Conservation (phyloP, 352 stramenopile species). For the Phytophthora syringae region DNA sequence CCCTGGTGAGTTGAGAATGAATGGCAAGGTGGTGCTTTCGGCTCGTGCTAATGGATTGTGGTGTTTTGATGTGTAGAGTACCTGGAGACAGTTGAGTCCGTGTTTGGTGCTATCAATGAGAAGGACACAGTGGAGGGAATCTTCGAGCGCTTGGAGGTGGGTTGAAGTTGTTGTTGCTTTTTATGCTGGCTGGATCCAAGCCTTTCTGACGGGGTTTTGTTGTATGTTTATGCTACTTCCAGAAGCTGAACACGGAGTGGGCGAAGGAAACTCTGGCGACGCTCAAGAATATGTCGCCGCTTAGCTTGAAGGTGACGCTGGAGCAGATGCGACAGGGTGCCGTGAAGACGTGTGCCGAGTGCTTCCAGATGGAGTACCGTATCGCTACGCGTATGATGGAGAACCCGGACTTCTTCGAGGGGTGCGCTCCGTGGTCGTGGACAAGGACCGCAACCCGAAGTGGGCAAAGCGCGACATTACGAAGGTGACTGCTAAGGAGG, state of each 20-base stretch:
- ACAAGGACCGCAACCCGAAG: slow-evolving; percentile 95
- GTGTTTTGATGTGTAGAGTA: slow-evolving; percentile 46
- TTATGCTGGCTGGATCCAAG: neutral
- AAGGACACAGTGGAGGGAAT: slow-evolving; percentile 82
- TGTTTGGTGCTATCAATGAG: slow-evolving; percentile 81
- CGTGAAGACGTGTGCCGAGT: slow-evolving; percentile 86
- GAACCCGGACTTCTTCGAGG: slow-evolving; percentile 96
- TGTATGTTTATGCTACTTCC: slow-evolving; percentile 16
- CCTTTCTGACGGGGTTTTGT: slow-evolving; percentile 10
- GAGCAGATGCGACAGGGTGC: slow-evolving; percentile 93
- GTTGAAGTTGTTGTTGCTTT: neutral
- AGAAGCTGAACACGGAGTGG: slow-evolving; percentile 80
- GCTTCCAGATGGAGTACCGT: slow-evolving; percentile 96
- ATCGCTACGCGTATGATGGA: slow-evolving; percentile 87
- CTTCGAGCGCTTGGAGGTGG: slow-evolving; percentile 52
- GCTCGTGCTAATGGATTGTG: slow-evolving; percentile 17
- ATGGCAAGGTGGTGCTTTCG: slow-evolving; percentile 7
- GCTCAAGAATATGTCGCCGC: slow-evolving; percentile 91
- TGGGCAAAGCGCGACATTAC: slow-evolving; percentile 82
- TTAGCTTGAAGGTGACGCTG: slow-evolving; percentile 95
- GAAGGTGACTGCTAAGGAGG: slow-evolving; percentile 68
- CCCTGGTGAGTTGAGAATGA: slow-evolving; percentile 33
- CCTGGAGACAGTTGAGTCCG: slow-evolving; percentile 72
- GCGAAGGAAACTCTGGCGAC: slow-evolving; percentile 78
- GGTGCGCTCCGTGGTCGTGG: slow-evolving; percentile 96